Conservation (phyloP, 2,329 filamentous ascomycete species). For the Diaporthe sp. region DNA sequence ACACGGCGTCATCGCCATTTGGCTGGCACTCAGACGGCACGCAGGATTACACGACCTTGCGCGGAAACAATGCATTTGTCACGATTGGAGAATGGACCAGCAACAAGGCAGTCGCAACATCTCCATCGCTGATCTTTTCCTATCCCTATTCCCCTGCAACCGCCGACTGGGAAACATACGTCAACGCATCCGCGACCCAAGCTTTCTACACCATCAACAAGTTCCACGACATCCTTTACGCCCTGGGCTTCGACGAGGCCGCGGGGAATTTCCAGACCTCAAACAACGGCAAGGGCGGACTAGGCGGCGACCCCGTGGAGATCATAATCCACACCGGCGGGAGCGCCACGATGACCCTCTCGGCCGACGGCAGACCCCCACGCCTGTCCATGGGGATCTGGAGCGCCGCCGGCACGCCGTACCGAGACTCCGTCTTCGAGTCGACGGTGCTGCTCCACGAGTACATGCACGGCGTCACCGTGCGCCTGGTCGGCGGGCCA, state of each 20-base stretch:
- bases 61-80: neutral
- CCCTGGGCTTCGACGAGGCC: neutral
- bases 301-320: neutral
- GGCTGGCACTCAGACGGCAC: slow-evolving; percentile 5
- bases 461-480: neutral
- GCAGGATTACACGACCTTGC: neutral
- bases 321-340: neutral
- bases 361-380: neutral
- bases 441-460: neutral
- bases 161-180: neutral
- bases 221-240: neutral
- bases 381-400: neutral
- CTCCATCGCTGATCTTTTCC: neutral
- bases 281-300: neutral
- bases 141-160: neutral
- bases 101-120: neutral
- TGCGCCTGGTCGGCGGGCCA: neutral
- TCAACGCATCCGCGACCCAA: neutral
- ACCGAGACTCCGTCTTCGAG: neutral
- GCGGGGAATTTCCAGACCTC: neutral
- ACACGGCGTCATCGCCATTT: neutral
- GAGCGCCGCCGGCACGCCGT: neutral
- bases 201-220: slow-evolving; percentile 5
- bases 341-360: neutral
- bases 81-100: neutral